Percentiles rank a stretch among this genome's conserved stretches.
These are phyloP conservation scores for Boletus sp. DNA, from an alignment of 768 basidiomycete species.

Conservation along the genomic window DNA sequence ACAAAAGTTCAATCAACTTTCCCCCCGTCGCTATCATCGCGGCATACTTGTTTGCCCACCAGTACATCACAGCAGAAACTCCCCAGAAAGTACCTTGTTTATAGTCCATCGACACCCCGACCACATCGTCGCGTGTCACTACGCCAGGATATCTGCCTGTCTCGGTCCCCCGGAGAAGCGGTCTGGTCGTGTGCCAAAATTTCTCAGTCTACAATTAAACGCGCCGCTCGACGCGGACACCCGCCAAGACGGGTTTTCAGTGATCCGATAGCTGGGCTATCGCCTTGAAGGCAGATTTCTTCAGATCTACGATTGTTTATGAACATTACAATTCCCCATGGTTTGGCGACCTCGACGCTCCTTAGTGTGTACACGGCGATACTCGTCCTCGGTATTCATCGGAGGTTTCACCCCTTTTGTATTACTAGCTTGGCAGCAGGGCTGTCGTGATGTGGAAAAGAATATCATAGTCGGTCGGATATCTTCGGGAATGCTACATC, in stretches of 20 bases:
- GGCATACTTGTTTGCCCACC: not conserved
- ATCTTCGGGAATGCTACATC: not conserved
- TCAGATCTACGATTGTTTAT: slow-evolving; percentile 10
- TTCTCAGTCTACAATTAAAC: slow-evolving; percentile 24
- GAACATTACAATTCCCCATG: not conserved
- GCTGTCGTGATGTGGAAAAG: slow-evolving; percentile 8
- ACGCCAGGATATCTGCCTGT: slow-evolving; percentile 1
- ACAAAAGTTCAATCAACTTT: slow-evolving; percentile 12
- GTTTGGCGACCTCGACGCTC: slow-evolving; percentile 11
- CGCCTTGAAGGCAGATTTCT: slow-evolving; percentile 6
- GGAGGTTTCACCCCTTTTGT: slow-evolving; percentile 12
- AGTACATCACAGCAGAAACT: slow-evolving; percentile 7
- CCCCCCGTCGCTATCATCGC: slow-evolving; percentile 1
- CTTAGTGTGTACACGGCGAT: slow-evolving; percentile 11
- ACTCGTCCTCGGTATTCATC: slow-evolving; percentile 2
- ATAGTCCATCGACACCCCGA: slow-evolving; percentile 9
- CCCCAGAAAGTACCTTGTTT: slow-evolving; percentile 3
- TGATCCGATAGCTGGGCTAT: slow-evolving; percentile 12
- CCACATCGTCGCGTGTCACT: slow-evolving; percentile 11
- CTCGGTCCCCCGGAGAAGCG: slow-evolving; percentile 6
- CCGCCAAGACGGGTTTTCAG: slow-evolving; percentile 24
- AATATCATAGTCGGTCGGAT: slow-evolving; percentile 6
- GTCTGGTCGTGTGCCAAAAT: slow-evolving; percentile 36
- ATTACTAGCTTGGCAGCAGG: slow-evolving; percentile 18
- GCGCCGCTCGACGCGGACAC: slow-evolving; percentile 26